phyloP scores from a whole-genome alignment of 129 eudicot species.

The Chrysanthemum makinoi region DNA sequence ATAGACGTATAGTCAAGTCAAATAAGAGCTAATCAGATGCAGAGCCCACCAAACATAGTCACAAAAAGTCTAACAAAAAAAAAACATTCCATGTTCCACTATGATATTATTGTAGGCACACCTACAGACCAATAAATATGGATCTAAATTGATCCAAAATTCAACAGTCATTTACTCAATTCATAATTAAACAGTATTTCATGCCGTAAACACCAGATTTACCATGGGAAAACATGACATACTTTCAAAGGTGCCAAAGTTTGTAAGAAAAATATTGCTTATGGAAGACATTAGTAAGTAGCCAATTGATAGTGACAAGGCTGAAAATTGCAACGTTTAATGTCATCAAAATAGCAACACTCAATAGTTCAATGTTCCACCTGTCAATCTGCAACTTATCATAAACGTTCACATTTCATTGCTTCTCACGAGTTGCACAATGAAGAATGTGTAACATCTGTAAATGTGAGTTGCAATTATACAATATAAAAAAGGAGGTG shows the following conservation, averaged over 20 bases:
- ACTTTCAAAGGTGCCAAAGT: background rate
- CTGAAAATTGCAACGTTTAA: background rate
- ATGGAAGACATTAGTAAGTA: background rate
- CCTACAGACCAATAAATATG: constrained; percentile 22
- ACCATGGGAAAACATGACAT: background rate
- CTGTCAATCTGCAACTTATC: too few relatives aligned
- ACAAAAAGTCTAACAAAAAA: constrained; percentile 19
- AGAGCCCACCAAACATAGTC: constrained; percentile 33
- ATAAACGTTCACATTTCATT: too few relatives aligned
- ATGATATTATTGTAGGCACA: constrained; percentile 26
- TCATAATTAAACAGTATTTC: background rate
- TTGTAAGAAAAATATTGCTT: background rate
- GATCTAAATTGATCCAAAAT: constrained; percentile 17
- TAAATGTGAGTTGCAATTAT: too few relatives aligned
- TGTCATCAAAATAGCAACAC: too few relatives aligned
- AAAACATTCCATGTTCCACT: constrained; percentile 38
- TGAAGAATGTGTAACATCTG: too few relatives aligned
- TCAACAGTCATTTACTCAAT: constrained; percentile 10
- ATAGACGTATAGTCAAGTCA: constrained; percentile 28
- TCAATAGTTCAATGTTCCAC: too few relatives aligned
- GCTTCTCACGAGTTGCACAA: too few relatives aligned
- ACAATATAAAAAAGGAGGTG: too few relatives aligned
- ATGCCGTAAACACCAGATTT: background rate
- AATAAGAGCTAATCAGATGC: constrained; percentile 20
- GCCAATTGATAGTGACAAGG: background rate